Evolutionary conservation across 768 basidiomycete species (phyloP).

Genomic region (Lentinula sp.): DNA sequence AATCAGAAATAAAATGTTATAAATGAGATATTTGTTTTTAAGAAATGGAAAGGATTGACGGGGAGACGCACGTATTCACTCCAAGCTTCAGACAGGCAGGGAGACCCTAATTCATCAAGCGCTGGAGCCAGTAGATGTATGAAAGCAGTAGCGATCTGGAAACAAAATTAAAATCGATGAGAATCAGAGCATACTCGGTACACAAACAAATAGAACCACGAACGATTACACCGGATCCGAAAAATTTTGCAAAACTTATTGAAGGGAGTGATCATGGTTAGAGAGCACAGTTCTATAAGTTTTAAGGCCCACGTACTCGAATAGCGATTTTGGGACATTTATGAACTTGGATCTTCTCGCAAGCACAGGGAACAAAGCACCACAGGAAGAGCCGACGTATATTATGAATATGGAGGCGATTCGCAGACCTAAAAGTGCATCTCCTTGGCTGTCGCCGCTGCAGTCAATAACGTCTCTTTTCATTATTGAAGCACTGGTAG

Average conservation of each 20-base stretch:
- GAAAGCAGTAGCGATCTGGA: constrained; percentile 83
- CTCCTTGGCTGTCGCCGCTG: constrained; percentile 13
- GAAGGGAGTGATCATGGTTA: background rate
- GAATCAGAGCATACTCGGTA: background rate
- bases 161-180: constrained; percentile 6
- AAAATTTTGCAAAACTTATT: constrained; percentile 77
- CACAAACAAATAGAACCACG: constrained; percentile 17
- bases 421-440: constrained; percentile 45
- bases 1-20: background rate
- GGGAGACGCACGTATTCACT: constrained; percentile 54
- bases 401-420: constrained; percentile 75
- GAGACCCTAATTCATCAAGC: constrained; percentile 58
- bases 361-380: constrained; percentile 70
- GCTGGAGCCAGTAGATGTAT: constrained; percentile 80
- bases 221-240: constrained; percentile 86
- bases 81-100: constrained; percentile 73
- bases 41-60: background rate
- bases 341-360: constrained; percentile 46
- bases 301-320: constrained; percentile 48
- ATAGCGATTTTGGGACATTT: constrained; percentile 51
- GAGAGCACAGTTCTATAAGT: background rate
- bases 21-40: too few relatives aligned
- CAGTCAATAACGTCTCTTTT: background rate
- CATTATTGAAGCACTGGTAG: background rate
- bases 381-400: constrained; percentile 48